phyloP scores from a whole-genome alignment of 163 green algal species.

The Prototheca wickerhamii region DNA sequence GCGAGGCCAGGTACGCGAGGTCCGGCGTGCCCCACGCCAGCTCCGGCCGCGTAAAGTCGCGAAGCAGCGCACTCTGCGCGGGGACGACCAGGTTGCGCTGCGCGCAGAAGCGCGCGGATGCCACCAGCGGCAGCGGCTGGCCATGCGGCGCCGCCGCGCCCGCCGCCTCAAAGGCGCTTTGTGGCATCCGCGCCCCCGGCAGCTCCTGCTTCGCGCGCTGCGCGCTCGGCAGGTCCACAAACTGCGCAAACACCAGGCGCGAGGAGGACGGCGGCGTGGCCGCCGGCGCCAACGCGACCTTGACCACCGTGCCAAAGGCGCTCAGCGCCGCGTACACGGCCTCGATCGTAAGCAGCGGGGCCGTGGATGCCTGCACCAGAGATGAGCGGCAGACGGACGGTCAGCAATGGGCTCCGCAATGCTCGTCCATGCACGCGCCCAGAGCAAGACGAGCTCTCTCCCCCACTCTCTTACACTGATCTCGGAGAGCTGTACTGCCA shows the following conservation, averaged over 20 bases:
- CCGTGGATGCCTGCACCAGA: too few species aligned
- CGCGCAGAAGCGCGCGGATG: background rate
- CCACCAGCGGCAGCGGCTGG: background rate
- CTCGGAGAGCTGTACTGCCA: background rate
- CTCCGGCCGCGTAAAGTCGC: slow-evolving; percentile 58
- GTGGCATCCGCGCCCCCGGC: background rate
- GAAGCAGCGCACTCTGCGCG: background rate
- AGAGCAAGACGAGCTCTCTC: too few species aligned
- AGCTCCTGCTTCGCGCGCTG: background rate
- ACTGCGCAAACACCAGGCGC: background rate
- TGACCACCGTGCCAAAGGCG: slow-evolving; percentile 59
- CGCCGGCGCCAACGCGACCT: slow-evolving; percentile 38
- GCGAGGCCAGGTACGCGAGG: background rate
- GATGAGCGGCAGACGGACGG: too few species aligned
- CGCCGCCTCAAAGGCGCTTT: background rate
- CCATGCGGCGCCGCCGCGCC: too few species aligned
- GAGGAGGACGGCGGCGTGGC: background rate
- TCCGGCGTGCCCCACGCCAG: slow-evolving; percentile 30
- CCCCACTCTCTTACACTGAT: background rate
- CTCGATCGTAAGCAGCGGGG: slow-evolving; percentile 25
- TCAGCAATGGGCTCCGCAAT: too few species aligned
- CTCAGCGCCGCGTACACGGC: slow-evolving; percentile 46
- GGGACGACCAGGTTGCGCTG: background rate
- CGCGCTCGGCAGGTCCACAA: background rate
- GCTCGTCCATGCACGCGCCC: too few species aligned